These are phyloP conservation scores for Chlorella ohadii DNA, from an alignment of 139 green algal species.

Conservation along the genomic window DNA sequence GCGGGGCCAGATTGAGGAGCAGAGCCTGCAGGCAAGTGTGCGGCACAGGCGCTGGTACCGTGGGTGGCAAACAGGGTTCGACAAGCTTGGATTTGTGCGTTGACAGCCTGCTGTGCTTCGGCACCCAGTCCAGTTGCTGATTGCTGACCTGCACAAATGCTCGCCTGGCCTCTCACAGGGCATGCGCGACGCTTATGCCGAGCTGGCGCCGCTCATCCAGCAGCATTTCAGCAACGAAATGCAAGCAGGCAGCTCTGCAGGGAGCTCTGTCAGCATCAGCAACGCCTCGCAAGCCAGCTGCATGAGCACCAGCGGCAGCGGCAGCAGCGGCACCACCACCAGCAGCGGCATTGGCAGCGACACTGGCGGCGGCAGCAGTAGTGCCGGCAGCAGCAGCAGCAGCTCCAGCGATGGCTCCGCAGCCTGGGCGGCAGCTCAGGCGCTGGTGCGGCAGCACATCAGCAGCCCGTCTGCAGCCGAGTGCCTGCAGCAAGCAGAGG, in stretches of 20 bases:
- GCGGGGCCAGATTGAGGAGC: slow-evolving; percentile 23
- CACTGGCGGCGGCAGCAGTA: neutral
- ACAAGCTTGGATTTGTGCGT: no score
- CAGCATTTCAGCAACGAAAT: neutral
- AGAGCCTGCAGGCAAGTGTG: slow-evolving; percentile 24
- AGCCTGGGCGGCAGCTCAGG: neutral
- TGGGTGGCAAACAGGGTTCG: no score
- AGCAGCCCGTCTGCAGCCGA: neutral
- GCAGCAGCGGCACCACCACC: neutral
- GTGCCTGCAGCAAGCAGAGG: neutral
- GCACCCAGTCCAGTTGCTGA: no score
- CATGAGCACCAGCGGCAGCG: neutral
- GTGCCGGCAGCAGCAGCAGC: neutral
- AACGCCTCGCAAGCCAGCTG: neutral
- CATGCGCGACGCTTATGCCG: neutral
- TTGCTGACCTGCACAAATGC: no score
- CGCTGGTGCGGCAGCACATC: neutral
- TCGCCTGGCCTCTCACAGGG: neutral
- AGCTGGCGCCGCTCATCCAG: neutral
- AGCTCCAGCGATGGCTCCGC: no score
- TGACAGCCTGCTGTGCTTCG: no score
- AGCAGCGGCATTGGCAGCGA: neutral
- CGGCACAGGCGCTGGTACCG: no score
- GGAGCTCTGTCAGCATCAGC: neutral
- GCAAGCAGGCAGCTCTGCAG: neutral